Percentiles rank a stretch among this genome's conserved stretches.
Evolutionary conservation across 1,139 yeast species (phyloP).

Genomic region (Sugiyamaella sp.): DNA sequence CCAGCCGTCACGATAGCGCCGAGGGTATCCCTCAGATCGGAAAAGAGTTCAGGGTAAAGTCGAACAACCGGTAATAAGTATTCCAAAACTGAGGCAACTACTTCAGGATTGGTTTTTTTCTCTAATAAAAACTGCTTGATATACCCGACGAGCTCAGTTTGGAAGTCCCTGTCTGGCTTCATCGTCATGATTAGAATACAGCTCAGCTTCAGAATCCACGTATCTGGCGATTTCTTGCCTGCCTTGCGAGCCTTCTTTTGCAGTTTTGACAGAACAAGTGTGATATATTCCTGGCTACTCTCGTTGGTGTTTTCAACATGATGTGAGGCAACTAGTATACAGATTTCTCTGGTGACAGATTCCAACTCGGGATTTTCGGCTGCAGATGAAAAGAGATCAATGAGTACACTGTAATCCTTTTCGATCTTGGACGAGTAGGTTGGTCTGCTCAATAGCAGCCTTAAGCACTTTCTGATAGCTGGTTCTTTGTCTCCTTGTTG

Average conservation of each 20-base stretch:
- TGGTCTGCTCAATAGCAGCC: slow-evolving; percentile 22
- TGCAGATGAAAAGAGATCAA: slow-evolving; percentile 20
- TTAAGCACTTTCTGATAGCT: slow-evolving; percentile 5
- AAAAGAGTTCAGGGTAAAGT: neutral
- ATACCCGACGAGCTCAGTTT: neutral
- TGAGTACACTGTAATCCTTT: slow-evolving; percentile 18
- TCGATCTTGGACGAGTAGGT: slow-evolving; percentile 23
- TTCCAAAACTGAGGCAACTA: neutral
- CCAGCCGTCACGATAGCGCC: slow-evolving; percentile 6
- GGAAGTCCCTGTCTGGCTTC: slow-evolving; percentile 4
- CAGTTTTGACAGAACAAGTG: slow-evolving; percentile 16
- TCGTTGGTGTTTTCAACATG: slow-evolving; percentile 19
- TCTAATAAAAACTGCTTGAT: neutral
- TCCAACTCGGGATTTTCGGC: slow-evolving; percentile 5
- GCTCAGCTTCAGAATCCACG: slow-evolving; percentile 18
- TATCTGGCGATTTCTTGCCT: slow-evolving; percentile 8
- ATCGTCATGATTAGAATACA: slow-evolving; percentile 15
- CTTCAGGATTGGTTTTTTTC: neutral
- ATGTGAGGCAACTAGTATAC: slow-evolving; percentile 16
- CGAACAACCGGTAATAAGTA: slow-evolving; percentile 1
- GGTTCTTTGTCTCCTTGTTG: neutral
- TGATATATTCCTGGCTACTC: slow-evolving; percentile 18
- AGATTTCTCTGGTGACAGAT: slow-evolving; percentile 18
- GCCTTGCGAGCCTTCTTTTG: slow-evolving; percentile 16
- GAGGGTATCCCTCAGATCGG: neutral